Base-by-base conservation (phyloP, 1,284 basidiomycete genomes). In the Tremellales sp. region DNA sequence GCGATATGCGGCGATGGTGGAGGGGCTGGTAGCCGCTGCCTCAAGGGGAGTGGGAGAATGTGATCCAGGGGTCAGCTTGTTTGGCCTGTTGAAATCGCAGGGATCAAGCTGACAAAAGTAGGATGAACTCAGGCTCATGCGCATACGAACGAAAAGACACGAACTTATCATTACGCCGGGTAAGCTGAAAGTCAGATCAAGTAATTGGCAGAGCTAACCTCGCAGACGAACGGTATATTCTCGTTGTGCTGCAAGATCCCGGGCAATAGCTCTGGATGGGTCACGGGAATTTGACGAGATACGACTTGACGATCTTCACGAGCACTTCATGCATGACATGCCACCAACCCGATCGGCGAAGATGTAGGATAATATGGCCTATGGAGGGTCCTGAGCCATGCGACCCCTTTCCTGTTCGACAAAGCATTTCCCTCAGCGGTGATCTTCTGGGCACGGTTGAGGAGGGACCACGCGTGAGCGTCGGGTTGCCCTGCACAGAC, bases 161-260 rank as follows among this genome's bases (percentile, higher is more conserved):
- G 92, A 96, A 68, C 78, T 96, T 51, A 89, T 96, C 82, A 91
- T 96, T 54, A 90, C 91, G 3, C 91, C 91, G 52, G 87, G 91
- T 90, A 52, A 40, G 83, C 76, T 15, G 40, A 10, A 31, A 36
- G 40, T 22, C 39, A 35, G n/a, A n/a, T 23, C 35, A 24, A 19
- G 27, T 27, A 26, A 15, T 13, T 22, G 4, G 17, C 46, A 49
- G 17, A 53, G 40, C 23, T 27, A 4, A 13, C 46, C 24, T n/a
- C 21, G 4, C 68, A 91, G 89, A 89, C 62, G 84, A 86, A 52
- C 79, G 81, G 62, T 91, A 86, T 74, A 76, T 91, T n/a, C 79
- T 91, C 22, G 87, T 86, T 7, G 86, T 90, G 6, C 75, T 91
- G 21, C 87, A 90, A 65, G 87, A 90, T 70, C 88, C 89, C 4